Conservation (phyloP, 1,284 basidiomycete species). For the Irpex sp. region DNA sequence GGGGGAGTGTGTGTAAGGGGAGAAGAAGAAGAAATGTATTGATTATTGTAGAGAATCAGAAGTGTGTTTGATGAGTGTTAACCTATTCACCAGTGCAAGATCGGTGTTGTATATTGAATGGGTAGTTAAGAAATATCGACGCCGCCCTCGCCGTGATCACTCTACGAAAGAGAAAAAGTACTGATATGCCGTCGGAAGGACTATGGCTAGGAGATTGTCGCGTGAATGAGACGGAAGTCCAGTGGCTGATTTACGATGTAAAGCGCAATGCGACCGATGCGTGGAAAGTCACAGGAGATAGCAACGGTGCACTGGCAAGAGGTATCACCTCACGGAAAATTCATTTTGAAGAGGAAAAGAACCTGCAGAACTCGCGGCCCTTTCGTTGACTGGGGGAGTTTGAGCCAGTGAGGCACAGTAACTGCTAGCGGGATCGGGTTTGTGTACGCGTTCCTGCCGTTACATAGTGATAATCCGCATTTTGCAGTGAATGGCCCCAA, state of each 20-base stretch:
- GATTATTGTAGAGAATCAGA: too few species aligned
- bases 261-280: conserved; percentile 12
- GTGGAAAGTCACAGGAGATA: conserved; percentile 25
- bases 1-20: background rate
- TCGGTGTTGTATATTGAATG: too few species aligned
- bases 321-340: conserved; percentile 9
- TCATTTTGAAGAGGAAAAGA: background rate
- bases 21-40: too few species aligned
- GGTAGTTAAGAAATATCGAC: too few species aligned
- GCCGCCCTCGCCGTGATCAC: too few species aligned
- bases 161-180: too few species aligned
- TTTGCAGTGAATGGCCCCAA: background rate
- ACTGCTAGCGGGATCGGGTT: too few species aligned
- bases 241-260: conserved; percentile 17
- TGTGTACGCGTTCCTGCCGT: background rate
- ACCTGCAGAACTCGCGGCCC: background rate
- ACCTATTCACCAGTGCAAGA: too few species aligned
- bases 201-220: too few species aligned
- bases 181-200: too few species aligned
- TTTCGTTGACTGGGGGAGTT: background rate
- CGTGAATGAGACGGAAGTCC: conserved; percentile 23
- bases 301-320: conserved; percentile 23
- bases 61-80: too few species aligned
- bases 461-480: background rate
- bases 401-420: too few species aligned